Conservation (phyloP, 176 grass and related monocot species). For the Aegilops tauschii region DNA sequence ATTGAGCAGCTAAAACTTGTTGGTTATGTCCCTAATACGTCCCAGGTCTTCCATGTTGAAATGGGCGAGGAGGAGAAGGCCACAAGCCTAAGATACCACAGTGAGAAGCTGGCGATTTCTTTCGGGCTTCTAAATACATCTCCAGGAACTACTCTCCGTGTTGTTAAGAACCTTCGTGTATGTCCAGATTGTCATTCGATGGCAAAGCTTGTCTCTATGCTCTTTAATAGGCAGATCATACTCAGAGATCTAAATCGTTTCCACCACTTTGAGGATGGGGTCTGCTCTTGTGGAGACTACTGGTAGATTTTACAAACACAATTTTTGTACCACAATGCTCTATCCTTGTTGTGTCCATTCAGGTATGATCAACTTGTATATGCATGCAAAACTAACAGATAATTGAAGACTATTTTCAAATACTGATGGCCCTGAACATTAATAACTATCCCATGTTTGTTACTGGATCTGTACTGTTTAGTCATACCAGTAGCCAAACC, state of each 20-base stretch:
- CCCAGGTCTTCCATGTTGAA: constrained; percentile 60
- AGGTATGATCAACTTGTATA: constrained; percentile 41
- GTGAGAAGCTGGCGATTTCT: constrained; percentile 73
- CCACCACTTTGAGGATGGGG: constrained; percentile 60
- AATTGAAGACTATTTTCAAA: not conserved
- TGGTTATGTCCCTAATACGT: constrained; percentile 70
- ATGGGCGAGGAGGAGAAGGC: constrained; percentile 72
- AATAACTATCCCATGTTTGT: not conserved
- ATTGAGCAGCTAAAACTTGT: constrained; percentile 64
- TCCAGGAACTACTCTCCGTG: constrained; percentile 58
- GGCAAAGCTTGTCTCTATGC: constrained; percentile 68
- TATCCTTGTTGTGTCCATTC: constrained; percentile 21
- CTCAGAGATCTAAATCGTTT: constrained; percentile 84
- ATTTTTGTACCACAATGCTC: not conserved
- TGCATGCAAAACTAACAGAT: not conserved
- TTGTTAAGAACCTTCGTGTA: constrained; percentile 77
- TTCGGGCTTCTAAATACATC: constrained; percentile 68
- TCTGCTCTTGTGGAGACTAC: constrained; percentile 71
- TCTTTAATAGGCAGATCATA: constrained; percentile 62
- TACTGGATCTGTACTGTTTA: not conserved
- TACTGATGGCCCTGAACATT: not conserved
- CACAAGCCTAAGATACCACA: constrained; percentile 61
- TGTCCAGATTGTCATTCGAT: constrained; percentile 71
- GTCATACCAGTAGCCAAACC: not conserved
- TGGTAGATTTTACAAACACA: constrained; percentile 46